Evolutionary conservation across 768 basidiomycete genomes (phyloP).

Genomic region (Tylopilus vinaceipallidus): DNA sequence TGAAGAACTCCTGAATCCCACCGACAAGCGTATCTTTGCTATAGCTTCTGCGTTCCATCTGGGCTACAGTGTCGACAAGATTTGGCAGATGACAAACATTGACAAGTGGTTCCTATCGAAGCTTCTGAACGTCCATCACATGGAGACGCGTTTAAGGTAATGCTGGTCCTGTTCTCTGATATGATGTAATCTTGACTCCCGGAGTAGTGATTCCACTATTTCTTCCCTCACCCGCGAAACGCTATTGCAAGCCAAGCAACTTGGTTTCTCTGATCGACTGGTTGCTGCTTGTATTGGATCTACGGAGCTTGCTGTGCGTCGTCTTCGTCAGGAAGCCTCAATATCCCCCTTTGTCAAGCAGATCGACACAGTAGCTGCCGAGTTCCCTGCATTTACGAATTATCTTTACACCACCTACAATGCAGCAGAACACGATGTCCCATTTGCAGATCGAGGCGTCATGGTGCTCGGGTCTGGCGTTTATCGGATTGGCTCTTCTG

Average conservation of each 20-base stretch:
- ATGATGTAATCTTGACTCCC: background rate
- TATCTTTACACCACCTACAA: constrained; percentile 99
- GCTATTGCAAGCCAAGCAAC: constrained; percentile 84
- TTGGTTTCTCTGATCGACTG: constrained; percentile 94
- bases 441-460: constrained; percentile 88
- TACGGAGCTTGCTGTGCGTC: constrained; percentile 90
- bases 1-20: constrained; percentile 89
- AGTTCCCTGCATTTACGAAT: constrained; percentile 98
- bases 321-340: constrained; percentile 78
- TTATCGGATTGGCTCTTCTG: constrained; percentile 97
- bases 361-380: constrained; percentile 98
- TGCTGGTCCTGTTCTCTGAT: constrained; percentile 18
- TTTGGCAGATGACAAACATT: constrained; percentile 97
- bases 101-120: constrained; percentile 98
- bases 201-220: constrained; percentile 56
- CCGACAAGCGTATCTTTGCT: constrained; percentile 96
- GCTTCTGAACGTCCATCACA: constrained; percentile 77
- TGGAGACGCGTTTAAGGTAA: constrained; percentile 77
- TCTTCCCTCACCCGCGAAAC: constrained; percentile 59
- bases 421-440: constrained; percentile 88
- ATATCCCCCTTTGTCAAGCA: constrained; percentile 95
- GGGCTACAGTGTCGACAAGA: constrained; percentile 92
- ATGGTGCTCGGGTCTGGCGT: constrained; percentile 99
- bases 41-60: constrained; percentile 91
- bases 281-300: constrained; percentile 81